Base-by-base conservation (phyloP, 176 grass and related monocot species). In the Avena sativa region DNA sequence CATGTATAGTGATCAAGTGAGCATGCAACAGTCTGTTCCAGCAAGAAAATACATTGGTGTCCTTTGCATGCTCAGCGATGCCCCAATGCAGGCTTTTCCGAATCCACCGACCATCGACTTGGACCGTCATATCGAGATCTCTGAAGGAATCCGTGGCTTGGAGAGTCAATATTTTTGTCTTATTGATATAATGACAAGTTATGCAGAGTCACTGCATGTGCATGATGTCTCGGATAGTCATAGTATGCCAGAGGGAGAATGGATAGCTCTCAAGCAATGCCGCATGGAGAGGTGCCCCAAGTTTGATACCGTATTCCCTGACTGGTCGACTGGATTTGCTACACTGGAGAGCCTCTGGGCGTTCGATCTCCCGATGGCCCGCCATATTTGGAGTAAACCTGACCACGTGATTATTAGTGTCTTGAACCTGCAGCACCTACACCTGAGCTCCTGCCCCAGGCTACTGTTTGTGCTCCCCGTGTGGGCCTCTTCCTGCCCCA, bases 181-280 rank as follows among this genome's bases (percentile, higher is more conserved):
- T 6, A 0, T 4, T 30, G 0, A 14, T 30, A 30, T 65, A 30
- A 65, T 65, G 12, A 65, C 0, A 7, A 0, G 1, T 1, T 1
- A 0, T 5, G 0, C 0, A 0, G 1, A 71, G 8, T 46, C 68
- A 3, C 19, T 71, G 1, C 68, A 71, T 21, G 14, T 88, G 17
- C 79, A 88, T 1, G 61, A 88, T 25, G 12, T 8, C 8, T 36
- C 34, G 0, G 32, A 25, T n/a, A 20, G 9, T 12, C 5, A 0
- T 46, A n/a, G 46, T 6, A 30, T 82, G 28, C 3, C 28, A 5
- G 0, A 0, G 3, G 0, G 0, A 13, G 0, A 0, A 0, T 71
- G 79, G 0, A 0, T 0, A 0, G 4, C 2, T 4, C 40, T 73
- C 20, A 73, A 20, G 43, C 11, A 20, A 5, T 73, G 70, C 16